phyloP scores from a whole-genome alignment of 2,329 filamentous ascomycete species.

The Trichophyton schoenleinii region DNA sequence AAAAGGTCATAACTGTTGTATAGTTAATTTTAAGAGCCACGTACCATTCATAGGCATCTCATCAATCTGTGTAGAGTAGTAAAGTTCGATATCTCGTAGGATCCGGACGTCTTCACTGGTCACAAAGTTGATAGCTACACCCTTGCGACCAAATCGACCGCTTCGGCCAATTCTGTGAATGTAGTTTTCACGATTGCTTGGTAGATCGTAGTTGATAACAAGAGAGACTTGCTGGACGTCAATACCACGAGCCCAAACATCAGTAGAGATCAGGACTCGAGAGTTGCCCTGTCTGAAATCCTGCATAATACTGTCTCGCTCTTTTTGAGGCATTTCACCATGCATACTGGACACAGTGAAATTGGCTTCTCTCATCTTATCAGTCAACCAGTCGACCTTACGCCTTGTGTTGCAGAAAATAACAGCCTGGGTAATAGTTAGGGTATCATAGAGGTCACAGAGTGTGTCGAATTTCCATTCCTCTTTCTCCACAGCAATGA shows the following conservation, averaged over 20 bases:
- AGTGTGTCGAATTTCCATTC: constrained; percentile 99
- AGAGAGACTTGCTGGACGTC: constrained; percentile 96
- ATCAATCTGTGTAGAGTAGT: constrained; percentile 93
- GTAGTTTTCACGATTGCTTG: constrained; percentile 98
- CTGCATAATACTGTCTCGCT: constrained; percentile 98
- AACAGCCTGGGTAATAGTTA: constrained; percentile 98
- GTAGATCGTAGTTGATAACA: constrained; percentile 98
- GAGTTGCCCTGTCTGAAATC: constrained; percentile 96
- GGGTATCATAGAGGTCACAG: constrained; percentile 96
- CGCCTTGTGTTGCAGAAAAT: constrained; percentile 99
- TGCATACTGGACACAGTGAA: constrained; percentile 99
- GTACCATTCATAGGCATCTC: constrained; percentile 97
- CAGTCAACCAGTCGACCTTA: constrained; percentile 99
- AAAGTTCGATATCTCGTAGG: constrained; percentile 89
- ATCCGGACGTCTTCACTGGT: constrained; percentile 97
- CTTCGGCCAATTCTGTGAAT: constrained; percentile 96
- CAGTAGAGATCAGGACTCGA: constrained; percentile 89
- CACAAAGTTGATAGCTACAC: constrained; percentile 99
- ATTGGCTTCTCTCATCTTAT: constrained; percentile 98
- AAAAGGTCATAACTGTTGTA: not conserved
- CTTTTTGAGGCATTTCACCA: constrained; percentile 97
- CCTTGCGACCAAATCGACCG: constrained; percentile 91
- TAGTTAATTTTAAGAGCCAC: constrained; percentile 16
- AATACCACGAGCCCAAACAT: constrained; percentile 96
- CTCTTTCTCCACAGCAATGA: constrained; percentile 99